Evolutionary conservation across 2,329 filamentous ascomycete genomes (phyloP), one percentile per base, ranked within the genome.

Genomic region (Stenocarpella maydis): DNA sequence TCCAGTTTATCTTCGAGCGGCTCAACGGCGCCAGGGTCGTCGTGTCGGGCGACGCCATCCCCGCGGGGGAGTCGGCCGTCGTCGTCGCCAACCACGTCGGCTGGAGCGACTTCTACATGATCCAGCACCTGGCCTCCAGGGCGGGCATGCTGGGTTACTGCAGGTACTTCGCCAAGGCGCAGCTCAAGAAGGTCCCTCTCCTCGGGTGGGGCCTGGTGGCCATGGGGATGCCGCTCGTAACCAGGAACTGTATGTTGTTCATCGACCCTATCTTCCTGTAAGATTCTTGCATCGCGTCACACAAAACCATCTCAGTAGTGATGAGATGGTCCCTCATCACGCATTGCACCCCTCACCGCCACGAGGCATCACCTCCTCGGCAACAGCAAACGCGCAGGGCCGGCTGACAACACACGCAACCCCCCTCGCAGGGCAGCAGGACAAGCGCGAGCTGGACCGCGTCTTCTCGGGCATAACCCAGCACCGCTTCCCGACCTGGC

Each of bases 61-160:
- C 86, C 1, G 67, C 70, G 14, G 81, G 81, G n/a, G 88, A 91
- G 77, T 88, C 85, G 31, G 88, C 87, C 66, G 84, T 91, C 65
- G 85, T 90, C 39, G 79, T 90, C 65, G 80, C 84, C 66, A 89
- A 90, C 75, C 88, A 90, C 77, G 84, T 89, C 47, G 83, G 82
- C 64, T 90, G 88, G 88, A 81, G 83, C 68, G 88, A 90, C 77
- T 90, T 91, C 75, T 91, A 89, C 79, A 84, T 90, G 81, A 87
- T 90, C 72, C 87, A 91, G 77, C 83, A 84, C 45, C 77, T 89
- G 50, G 88, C 88, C 17, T 73, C 84, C 58, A 80, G 80, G 50
- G 78, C 85, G 15, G 83, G 82, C 67, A 91, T 91, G 89, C 82
- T 90, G 9, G 82, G 85, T n/a, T 81, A 86, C 63, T 89, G 86